phyloP scores from a whole-genome alignment of 176 grass and related monocot genomes.

The Triticum monococcum region DNA sequence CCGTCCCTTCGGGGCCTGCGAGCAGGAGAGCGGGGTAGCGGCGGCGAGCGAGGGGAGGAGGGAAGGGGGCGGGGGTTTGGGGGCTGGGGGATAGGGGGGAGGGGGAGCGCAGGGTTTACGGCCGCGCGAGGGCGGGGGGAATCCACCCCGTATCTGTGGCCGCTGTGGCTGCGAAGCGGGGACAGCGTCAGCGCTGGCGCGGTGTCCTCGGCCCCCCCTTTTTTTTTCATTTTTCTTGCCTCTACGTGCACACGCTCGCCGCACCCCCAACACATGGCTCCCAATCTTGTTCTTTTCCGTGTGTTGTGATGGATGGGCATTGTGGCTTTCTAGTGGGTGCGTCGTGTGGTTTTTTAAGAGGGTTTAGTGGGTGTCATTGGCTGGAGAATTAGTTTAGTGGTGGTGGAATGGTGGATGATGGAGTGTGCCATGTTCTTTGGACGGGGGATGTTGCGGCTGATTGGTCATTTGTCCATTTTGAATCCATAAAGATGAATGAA shows the following conservation, averaged over 20 bases:
- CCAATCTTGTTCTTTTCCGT: neutral
- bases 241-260: constrained; percentile 11
- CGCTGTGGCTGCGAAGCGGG: neutral
- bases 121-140: constrained; percentile 22
- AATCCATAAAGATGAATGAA: no score
- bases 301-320: neutral
- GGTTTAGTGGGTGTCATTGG: neutral
- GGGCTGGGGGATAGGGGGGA: neutral
- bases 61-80: neutral
- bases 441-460: neutral
- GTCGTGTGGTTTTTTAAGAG: neutral
- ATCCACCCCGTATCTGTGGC: constrained; percentile 28
- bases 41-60: neutral
- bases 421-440: neutral
- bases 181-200: neutral
- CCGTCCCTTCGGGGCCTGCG: neutral
- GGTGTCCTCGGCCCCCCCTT: neutral
- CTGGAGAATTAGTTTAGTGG: neutral
- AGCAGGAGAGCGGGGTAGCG: rapidly evolving
- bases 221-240: neutral
- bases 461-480: no score
- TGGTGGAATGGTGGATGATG: neutral
- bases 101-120: constrained; percentile 38
- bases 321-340: neutral
- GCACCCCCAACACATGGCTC: neutral